Evolutionary conservation across 2,329 filamentous ascomycete species (phyloP).

Genomic region (Cercospora janseana): DNA sequence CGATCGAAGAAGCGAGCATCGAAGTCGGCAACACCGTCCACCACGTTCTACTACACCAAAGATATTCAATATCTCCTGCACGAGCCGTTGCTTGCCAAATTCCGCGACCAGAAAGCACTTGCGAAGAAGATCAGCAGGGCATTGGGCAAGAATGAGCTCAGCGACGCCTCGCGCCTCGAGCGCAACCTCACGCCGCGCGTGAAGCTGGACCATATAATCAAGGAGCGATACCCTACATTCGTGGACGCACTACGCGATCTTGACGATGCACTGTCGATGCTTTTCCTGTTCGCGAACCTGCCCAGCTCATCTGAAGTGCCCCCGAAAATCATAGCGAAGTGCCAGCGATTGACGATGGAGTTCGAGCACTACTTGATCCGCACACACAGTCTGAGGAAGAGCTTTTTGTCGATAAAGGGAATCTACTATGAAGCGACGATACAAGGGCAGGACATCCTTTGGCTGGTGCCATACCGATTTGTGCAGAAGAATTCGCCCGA

Average conservation of each 20-base stretch:
- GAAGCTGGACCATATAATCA: slow-evolving; percentile 93
- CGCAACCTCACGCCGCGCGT: slow-evolving; percentile 86
- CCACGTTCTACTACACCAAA: slow-evolving; percentile 89
- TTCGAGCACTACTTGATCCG: slow-evolving; percentile 97
- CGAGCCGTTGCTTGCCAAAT: slow-evolving; percentile 89
- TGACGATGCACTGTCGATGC: slow-evolving; percentile 93
- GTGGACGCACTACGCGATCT: slow-evolving; percentile 89
- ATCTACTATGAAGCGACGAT: slow-evolving; percentile 99
- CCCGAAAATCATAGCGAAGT: slow-evolving; percentile 91
- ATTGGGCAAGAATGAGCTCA: slow-evolving; percentile 84
- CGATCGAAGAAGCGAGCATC: slow-evolving; percentile 95
- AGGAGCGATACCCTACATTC: slow-evolving; percentile 97
- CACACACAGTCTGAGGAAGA: slow-evolving; percentile 88
- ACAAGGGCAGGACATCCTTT: slow-evolving; percentile 92
- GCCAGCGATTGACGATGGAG: slow-evolving; percentile 88
- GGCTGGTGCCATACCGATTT: slow-evolving; percentile 97
- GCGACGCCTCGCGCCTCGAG: slow-evolving; percentile 84
- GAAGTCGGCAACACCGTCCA: slow-evolving; percentile 83
- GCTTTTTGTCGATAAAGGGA: slow-evolving; percentile 96
- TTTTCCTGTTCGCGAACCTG: slow-evolving; percentile 95
- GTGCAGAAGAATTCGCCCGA: slow-evolving; percentile 92
- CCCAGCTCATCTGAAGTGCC: slow-evolving; percentile 87
- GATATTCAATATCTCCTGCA: slow-evolving; percentile 98
- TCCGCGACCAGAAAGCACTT: slow-evolving; percentile 93
- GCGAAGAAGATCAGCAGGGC: slow-evolving; percentile 97